A percentile compares a stretch with the other conserved stretches of the same genome.
Conservation (phyloP, 164 flowering plant species). For the Pachysandra terminalis region DNA sequence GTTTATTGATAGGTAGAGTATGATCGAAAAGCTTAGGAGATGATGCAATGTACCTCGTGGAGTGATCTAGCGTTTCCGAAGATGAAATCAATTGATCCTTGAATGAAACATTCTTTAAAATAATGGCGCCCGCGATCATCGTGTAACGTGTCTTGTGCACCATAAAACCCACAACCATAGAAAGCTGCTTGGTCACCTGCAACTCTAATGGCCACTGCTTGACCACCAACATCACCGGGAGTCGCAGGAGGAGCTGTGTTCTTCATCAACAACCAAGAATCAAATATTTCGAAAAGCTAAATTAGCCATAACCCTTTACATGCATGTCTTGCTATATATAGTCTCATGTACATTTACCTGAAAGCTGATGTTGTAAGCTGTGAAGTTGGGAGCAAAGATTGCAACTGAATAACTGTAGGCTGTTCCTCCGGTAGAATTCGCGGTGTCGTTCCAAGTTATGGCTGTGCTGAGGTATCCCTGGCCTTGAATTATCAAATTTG, state of each 20-base stretch:
- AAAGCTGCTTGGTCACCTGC: conserved; percentile 77
- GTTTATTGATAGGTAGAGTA: no score
- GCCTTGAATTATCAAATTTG: conserved; percentile 68
- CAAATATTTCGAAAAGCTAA: neutral
- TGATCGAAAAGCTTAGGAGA: no score
- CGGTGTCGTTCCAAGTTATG: conserved; percentile 81
- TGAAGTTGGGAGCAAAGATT: conserved; percentile 57
- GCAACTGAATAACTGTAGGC: conserved; percentile 48
- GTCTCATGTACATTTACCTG: no score
- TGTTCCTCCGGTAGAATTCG: conserved; percentile 82
- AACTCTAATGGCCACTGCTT: conserved; percentile 73
- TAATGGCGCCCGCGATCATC: conserved; percentile 73
- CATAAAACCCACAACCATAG: conserved; percentile 84
- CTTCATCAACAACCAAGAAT: conserved; percentile 25
- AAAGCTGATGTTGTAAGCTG: conserved; percentile 75
- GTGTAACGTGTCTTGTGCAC: conserved; percentile 79
- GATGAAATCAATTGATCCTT: conserved; percentile 88
- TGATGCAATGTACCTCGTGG: conserved; percentile 42
- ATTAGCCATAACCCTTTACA: no score
- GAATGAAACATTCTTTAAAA: conserved; percentile 60
- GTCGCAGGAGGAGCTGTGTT: conserved; percentile 65
- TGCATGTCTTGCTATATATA: no score
- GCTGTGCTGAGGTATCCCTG: conserved; percentile 55
- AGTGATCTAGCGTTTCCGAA: conserved; percentile 61
- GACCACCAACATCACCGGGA: conserved; percentile 65